These are phyloP conservation scores for Zizania latifolia DNA, from an alignment of 176 grass and related monocot species.

Conservation along the genomic window DNA sequence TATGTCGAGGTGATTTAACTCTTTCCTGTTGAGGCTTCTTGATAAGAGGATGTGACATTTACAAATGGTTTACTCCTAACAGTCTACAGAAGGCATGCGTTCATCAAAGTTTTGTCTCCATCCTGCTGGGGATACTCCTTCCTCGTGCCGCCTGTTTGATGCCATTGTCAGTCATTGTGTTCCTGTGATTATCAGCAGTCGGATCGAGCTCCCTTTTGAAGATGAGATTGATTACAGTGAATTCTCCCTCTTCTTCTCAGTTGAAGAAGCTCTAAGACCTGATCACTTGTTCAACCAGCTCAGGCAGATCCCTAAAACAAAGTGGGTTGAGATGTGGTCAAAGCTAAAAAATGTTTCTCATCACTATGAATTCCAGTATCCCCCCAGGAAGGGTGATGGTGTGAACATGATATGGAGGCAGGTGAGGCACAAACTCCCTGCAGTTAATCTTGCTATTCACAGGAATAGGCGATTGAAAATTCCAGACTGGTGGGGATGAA, in stretches of 20 bases:
- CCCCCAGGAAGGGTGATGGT: conserved; percentile 56
- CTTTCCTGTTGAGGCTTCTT: conserved; percentile 7
- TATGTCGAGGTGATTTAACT: not conserved
- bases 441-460: conserved; percentile 62
- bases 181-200: conserved; percentile 81
- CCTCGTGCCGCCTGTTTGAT: conserved; percentile 89
- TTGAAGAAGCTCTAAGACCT: conserved; percentile 64
- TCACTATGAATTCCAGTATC: conserved; percentile 76
- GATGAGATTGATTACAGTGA: conserved; percentile 83
- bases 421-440: conserved; percentile 65
- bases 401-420: conserved; percentile 89
- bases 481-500: conserved; percentile 77
- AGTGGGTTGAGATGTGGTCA: conserved; percentile 74
- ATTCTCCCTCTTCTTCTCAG: conserved; percentile 90
- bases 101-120: conserved; percentile 87
- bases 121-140: conserved; percentile 86
- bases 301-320: conserved; percentile 54
- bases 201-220: conserved; percentile 95
- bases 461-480: conserved; percentile 76
- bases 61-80: conserved; percentile 28
- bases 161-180: conserved; percentile 89
- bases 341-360: conserved; percentile 66
- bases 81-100: conserved; percentile 75
- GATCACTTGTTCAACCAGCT: conserved; percentile 68
- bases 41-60: conserved; percentile 12